Evolutionary conservation across 2,329 filamentous ascomycete genomes (phyloP).

Genomic region (Claviceps quebecensis): DNA sequence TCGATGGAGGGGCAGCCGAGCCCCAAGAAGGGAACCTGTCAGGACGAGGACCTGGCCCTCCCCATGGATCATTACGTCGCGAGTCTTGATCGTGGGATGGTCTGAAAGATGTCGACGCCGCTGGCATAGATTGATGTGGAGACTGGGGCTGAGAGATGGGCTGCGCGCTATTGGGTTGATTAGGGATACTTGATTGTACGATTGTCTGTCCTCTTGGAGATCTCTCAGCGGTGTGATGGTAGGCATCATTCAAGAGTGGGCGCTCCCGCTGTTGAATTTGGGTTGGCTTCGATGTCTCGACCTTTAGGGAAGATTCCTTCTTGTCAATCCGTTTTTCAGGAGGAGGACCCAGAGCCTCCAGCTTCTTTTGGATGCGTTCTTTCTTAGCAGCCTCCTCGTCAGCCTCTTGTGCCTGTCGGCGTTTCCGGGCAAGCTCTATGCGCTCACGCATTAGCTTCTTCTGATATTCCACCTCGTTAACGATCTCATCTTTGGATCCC

Average conservation of each 20-base stretch:
- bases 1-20: conserved; percentile 25
- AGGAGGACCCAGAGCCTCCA: conserved; percentile 54
- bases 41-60: conserved; percentile 22
- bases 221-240: conserved; percentile 1
- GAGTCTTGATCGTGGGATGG: conserved; percentile 20
- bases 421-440: conserved; percentile 54
- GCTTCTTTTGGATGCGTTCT: conserved; percentile 57
- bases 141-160: conserved; percentile 7
- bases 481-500: conserved; percentile 19
- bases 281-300: conserved; percentile 24
- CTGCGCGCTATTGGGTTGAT: conserved; percentile 2
- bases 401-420: conserved; percentile 53
- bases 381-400: conserved; percentile 58
- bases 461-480: conserved; percentile 47
- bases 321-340: conserved; percentile 46
- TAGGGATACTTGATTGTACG: background rate
- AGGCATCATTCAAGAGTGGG: conserved; percentile 8
- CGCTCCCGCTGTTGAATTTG: conserved; percentile 22
- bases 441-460: conserved; percentile 62
- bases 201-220: background rate
- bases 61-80: conserved; percentile 24
- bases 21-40: conserved; percentile 40
- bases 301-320: conserved; percentile 29
- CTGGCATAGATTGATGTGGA: conserved; percentile 7
- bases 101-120: conserved; percentile 10